Evolutionary conservation across 2,329 filamentous ascomycete genomes (phyloP), one percentile per base, ranked within the genome.

Genomic region (Botryotinia convoluta): DNA sequence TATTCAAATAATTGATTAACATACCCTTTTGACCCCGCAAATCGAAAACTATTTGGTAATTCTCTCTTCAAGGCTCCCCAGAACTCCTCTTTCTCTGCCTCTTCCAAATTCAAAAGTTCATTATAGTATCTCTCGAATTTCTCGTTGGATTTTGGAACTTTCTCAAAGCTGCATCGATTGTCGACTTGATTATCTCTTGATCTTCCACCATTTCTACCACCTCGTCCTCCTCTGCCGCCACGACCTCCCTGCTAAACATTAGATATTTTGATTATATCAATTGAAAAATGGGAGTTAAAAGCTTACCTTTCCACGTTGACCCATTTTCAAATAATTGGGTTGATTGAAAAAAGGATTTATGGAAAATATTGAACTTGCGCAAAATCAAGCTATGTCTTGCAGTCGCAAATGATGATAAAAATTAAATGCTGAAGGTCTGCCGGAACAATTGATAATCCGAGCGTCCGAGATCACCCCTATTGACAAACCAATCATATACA

Each of bases 31-130:
- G 94, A 98, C 54, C 96, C 96, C 74, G 94, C 97, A 84, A 99
- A 99, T 75, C 96, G 91, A 86, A 98, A 99, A 83, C 95, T 98
- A 85, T 98, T 98, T 72, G 96, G 96, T 69, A 99, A 86, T 81
- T 98, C 95, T 76, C 91, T 89, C 79, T 90, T 89, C 81, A 98
- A 85, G 0, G 92, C 89, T 54, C 88, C 87, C 96, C 96, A 99
- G 83, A 98, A 98, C 16, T 88, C 87, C 73, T 90, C 86, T 79
- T 89, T 90, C 84, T 98, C 95, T 63, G 91, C 89, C 68, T 94
- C 92, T 0, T 92, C 87, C 12, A 98, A 85, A 74, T 94, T 88
- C 9, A 93, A 87, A 44, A 95, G 86, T 75, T 87, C 86, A 81
- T 97, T 91, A 86, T 99, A 99, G 85, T 92, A 98, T 76, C 87